Conservation (phyloP, 73 alveolate genomes). For the Vitrella brassicaformis region DNA sequence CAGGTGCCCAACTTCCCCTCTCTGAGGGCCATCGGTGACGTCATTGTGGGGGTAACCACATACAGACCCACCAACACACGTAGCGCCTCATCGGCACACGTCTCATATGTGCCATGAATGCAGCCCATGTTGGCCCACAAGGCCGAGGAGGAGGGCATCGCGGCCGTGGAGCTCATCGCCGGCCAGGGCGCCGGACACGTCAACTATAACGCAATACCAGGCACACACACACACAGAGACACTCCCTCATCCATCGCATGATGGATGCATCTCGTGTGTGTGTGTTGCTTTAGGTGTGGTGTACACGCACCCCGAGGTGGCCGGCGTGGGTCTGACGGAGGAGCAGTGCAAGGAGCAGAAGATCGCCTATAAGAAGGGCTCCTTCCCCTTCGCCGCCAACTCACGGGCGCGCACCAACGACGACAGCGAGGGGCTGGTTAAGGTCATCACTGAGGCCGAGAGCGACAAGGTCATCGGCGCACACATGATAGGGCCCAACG, state of each 20-base stretch:
- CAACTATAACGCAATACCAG: slow-evolving; percentile 79
- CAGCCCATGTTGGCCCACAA: slow-evolving; percentile 84
- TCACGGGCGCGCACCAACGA: slow-evolving; percentile 78
- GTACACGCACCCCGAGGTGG: slow-evolving; percentile 81
- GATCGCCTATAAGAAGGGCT: slow-evolving; percentile 58
- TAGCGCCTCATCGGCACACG: background rate
- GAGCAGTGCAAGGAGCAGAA: slow-evolving; percentile 59
- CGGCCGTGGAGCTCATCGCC: slow-evolving; percentile 65
- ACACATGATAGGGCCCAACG: slow-evolving; percentile 64
- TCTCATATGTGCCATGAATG: background rate
- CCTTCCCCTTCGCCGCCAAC: slow-evolving; percentile 81
- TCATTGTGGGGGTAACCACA: slow-evolving; percentile 44
- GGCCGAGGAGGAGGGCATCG: slow-evolving; percentile 92
- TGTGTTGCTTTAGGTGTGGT: no score
- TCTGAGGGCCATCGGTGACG: slow-evolving; percentile 79
- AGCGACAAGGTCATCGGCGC: slow-evolving; percentile 68
- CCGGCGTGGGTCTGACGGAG: slow-evolving; percentile 81
- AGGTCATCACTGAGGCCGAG: slow-evolving; percentile 54
- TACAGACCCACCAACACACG: background rate
- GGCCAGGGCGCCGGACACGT: slow-evolving; percentile 75
- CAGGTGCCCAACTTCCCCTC: slow-evolving; percentile 40
- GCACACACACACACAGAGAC: no score
- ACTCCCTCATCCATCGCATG: no score
- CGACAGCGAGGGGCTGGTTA: slow-evolving; percentile 73
- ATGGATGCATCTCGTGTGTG: no score